Evolutionary conservation across 495 filamentous ascomycete species (phyloP).

Genomic region (Hapsidospora chrysogenum): DNA sequence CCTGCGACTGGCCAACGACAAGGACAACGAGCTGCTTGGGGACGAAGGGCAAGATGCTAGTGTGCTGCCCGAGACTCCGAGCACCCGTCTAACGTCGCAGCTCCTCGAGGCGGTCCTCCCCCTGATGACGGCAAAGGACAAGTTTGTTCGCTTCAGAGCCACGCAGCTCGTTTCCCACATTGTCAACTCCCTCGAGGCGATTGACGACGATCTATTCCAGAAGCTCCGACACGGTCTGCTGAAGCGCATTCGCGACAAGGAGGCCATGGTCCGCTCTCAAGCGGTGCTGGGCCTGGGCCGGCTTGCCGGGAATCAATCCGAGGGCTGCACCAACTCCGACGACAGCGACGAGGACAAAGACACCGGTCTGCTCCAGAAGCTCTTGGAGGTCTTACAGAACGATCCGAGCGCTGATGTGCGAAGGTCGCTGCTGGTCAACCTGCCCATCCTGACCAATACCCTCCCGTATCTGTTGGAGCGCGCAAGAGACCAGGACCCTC

Average conservation of each 20-base stretch:
- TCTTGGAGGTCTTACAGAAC: slow-evolving; percentile 87
- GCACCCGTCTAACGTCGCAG: slow-evolving; percentile 53
- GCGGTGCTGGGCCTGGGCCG: slow-evolving; percentile 81
- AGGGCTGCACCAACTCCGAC: slow-evolving; percentile 54
- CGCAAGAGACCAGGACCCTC: slow-evolving; percentile 71
- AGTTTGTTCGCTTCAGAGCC: slow-evolving; percentile 75
- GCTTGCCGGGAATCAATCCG: slow-evolving; percentile 63
- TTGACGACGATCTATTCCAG: slow-evolving; percentile 79
- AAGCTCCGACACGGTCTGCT: slow-evolving; percentile 57
- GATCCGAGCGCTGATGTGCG: slow-evolving; percentile 89
- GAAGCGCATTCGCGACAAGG: slow-evolving; percentile 82
- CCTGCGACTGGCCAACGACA: slow-evolving; percentile 65
- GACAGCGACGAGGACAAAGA: slow-evolving; percentile 41
- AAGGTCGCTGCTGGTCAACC: slow-evolving; percentile 70
- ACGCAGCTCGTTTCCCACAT: slow-evolving; percentile 75
- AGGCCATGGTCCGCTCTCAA: slow-evolving; percentile 78
- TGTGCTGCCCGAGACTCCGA: slow-evolving; percentile 62
- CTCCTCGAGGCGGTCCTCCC: slow-evolving; percentile 53
- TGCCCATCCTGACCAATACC: slow-evolving; percentile 63
- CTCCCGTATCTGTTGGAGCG: slow-evolving; percentile 87
- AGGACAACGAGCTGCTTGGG: slow-evolving; percentile 42
- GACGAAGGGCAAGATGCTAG: slow-evolving; percentile 39
- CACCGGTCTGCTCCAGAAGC: slow-evolving; percentile 52
- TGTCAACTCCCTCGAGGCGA: slow-evolving; percentile 79
- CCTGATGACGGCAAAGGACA: slow-evolving; percentile 68